Base-by-base conservation (phyloP, 2,329 filamentous ascomycete genomes). In the Exophiala phaeomuriformis region DNA sequence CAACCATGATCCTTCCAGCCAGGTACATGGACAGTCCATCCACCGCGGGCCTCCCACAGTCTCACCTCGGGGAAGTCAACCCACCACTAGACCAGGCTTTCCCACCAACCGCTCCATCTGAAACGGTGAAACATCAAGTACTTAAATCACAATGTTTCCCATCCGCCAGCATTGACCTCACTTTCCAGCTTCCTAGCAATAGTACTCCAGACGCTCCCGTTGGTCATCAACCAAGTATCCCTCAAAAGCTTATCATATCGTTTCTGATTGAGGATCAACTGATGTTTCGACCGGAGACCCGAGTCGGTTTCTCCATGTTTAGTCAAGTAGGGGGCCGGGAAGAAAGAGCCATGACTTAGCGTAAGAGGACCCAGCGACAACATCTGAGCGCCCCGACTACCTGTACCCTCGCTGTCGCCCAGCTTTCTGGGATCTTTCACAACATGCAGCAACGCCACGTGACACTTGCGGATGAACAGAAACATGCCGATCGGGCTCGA, bases 391-490 rank as follows among this genome's bases (percentile, higher is more conserved):
- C 49, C 43, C 32, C 51, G 53, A 8, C 53, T 48, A 32, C 46
- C 39, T 27, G 48, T 51, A 19, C 56, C 55, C 12, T 47, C 49
- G 30, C 59, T 48, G 32, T 44, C 29, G 8, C 47, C 49, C 19
- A 50, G 7, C 28, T 40, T 52, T 41, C 53, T 57, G 8, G 58
- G 56, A 30, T 63, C 56, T 44, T 55, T 57, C 12, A 52, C 54
- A 12, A 62, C 58, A 71, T 95, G 90, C 51, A 95, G 75, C 69
- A 95, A 95, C 56, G 95, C 82, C 39, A 95, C 83, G 62, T 86
- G 88, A 73, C 94, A 97, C 74, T 97, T 97, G 62, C 93, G 86
- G 63, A 98, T 91, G 69, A 95, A 95, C 69, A 98, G 85, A 73
- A 94, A 97, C 33, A 96, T 75, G n/a, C 93, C 93, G 45, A 95